Percentiles rank a stretch among this genome's conserved stretches.
phyloP scores from a whole-genome alignment of 2,329 filamentous ascomycete species.

The Ascochyta lentis region DNA sequence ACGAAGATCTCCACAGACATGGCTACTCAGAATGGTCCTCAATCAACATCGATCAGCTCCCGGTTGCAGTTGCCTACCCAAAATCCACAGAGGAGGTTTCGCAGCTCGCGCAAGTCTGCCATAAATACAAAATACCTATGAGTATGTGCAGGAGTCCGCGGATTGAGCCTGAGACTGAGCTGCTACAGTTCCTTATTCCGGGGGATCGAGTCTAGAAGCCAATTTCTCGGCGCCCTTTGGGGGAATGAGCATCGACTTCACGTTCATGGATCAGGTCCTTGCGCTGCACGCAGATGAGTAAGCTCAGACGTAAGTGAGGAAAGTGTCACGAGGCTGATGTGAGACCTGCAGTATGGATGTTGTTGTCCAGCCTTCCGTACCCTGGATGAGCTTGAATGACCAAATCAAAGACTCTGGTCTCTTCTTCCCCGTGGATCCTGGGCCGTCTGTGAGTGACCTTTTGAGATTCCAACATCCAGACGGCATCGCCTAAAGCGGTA shows the following conservation, averaged over 20 bases:
- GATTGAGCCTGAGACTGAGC: neutral
- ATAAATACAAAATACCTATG: slow-evolving; percentile 81
- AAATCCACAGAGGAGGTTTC: slow-evolving; percentile 69
- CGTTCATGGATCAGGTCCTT: slow-evolving; percentile 82
- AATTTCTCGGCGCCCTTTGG: slow-evolving; percentile 89
- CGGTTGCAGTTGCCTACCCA: slow-evolving; percentile 71
- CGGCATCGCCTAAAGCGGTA: slow-evolving; percentile 22
- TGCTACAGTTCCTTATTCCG: slow-evolving; percentile 74
- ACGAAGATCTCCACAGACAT: slow-evolving; percentile 68
- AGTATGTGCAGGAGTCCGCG: slow-evolving; percentile 34
- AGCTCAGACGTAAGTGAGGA: slow-evolving; percentile 20
- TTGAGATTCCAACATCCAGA: slow-evolving; percentile 5
- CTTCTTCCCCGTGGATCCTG: slow-evolving; percentile 91
- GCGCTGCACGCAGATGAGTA: slow-evolving; percentile 78
- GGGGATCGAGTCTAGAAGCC: slow-evolving; percentile 84
- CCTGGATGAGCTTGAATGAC: slow-evolving; percentile 90
- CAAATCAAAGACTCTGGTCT: slow-evolving; percentile 75
- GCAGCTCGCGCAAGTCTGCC: slow-evolving; percentile 72
- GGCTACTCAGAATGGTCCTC: slow-evolving; percentile 76
- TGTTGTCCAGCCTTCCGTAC: slow-evolving; percentile 87
- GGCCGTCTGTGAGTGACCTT: slow-evolving; percentile 58
- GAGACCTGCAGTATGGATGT: slow-evolving; percentile 71
- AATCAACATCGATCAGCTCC: slow-evolving; percentile 68
- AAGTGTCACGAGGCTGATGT: slow-evolving; percentile 25
- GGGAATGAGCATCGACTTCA: slow-evolving; percentile 89